Evolutionary conservation across 768 basidiomycete species (phyloP).

Genomic region (Psilocybe cubensis): DNA sequence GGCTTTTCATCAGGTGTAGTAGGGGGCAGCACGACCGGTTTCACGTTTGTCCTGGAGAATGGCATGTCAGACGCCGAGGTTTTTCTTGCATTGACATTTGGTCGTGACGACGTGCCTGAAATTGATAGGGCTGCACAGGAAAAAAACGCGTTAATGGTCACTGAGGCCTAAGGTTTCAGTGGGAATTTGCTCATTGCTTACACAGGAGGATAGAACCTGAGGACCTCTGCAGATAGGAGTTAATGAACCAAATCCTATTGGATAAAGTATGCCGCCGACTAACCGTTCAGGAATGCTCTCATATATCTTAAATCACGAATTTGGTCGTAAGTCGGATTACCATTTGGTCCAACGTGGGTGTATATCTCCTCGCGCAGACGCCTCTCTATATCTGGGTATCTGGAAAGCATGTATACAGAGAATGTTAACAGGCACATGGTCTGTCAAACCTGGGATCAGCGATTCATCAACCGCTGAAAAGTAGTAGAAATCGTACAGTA

Average conservation of each 20-base stretch:
- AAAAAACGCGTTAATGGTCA: not conserved
- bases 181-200: too few species aligned
- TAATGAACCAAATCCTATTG: not conserved
- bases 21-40: not conserved
- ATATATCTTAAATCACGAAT: conserved; percentile 48
- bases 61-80: not conserved
- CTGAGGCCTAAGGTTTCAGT: too few species aligned
- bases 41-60: not conserved
- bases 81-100: too few species aligned
- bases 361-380: conserved; percentile 45
- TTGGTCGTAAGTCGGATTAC: conserved; percentile 45
- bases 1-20: not conserved
- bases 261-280: not conserved
- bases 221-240: conserved; percentile 33
- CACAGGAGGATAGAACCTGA: conserved; percentile 44
- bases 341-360: conserved; percentile 35
- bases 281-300: conserved; percentile 34
- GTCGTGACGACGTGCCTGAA: too few species aligned
- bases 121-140: not conserved
- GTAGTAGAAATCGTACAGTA: conserved; percentile 32
- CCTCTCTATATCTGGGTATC: conserved; percentile 39
- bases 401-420: conserved; percentile 44
- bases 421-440: conserved; percentile 45
- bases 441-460: conserved; percentile 16
- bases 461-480: not conserved